Percentiles rank a stretch among this genome's conserved stretches.
Evolutionary conservation across 2,329 filamentous ascomycete genomes (phyloP).

Genomic region (Tolypocladium album): DNA sequence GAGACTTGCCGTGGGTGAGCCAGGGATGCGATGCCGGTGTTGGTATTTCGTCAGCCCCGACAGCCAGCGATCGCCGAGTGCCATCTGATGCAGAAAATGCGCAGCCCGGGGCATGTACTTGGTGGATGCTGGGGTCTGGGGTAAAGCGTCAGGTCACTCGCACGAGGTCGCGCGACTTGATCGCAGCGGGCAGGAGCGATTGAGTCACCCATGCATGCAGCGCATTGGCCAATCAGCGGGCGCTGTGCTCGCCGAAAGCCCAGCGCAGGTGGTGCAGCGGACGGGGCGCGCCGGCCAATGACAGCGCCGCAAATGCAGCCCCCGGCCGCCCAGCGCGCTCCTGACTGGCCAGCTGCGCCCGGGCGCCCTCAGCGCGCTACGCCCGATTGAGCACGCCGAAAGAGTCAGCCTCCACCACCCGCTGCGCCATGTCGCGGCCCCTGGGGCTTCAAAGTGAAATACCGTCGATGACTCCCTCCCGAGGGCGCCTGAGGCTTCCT

Average conservation of each 20-base stretch:
- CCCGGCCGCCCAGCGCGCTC: neutral
- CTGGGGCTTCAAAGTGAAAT: conserved; percentile 18
- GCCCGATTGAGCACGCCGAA: conserved; percentile 32
- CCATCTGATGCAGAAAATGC: neutral
- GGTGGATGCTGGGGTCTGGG: conserved; percentile 1
- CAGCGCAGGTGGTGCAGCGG: conserved; percentile 11
- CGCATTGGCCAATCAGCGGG: conserved; percentile 21
- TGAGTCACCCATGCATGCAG: conserved; percentile 18
- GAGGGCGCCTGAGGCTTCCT: conserved; percentile 20
- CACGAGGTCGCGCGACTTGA: neutral
- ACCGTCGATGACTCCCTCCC: conserved; percentile 21
- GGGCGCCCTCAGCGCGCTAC: conserved; percentile 15
- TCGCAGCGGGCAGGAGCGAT: conserved; percentile 3
- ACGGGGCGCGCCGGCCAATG: conserved; percentile 16
- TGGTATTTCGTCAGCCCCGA: too few species aligned
- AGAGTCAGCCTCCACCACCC: conserved; percentile 23
- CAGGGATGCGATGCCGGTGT: neutral
- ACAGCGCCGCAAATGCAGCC: neutral
- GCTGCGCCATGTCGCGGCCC: conserved; percentile 19
- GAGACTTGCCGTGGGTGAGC: too few species aligned
- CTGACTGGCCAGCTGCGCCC: conserved; percentile 16
- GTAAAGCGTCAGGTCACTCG: conserved; percentile 4
- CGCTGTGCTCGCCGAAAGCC: conserved; percentile 22
- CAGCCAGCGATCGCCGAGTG: neutral
- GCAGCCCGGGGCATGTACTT: neutral